Conservation (phyloP, 306 rosid genomes). For the Dalbergia cultrata region DNA sequence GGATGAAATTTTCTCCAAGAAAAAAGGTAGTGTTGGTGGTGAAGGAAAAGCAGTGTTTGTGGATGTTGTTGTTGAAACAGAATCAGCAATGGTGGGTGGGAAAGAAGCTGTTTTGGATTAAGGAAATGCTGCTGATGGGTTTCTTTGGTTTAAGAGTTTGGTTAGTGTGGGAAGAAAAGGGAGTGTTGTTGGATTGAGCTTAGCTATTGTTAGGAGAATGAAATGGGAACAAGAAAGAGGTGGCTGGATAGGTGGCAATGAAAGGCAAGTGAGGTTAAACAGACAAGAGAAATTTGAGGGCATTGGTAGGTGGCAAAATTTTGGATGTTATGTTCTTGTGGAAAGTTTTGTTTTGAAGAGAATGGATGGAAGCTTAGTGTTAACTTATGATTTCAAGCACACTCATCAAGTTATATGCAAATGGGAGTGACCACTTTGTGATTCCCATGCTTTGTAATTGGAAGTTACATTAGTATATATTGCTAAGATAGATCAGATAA, state of each 20-base stretch:
- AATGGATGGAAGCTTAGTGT: constrained; percentile 59
- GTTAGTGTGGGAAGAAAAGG: constrained; percentile 32
- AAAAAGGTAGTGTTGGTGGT: not conserved
- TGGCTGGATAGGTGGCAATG: constrained; percentile 31
- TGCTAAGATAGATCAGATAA: not conserved
- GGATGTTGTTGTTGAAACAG: constrained; percentile 54
- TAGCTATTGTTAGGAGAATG: constrained; percentile 4
- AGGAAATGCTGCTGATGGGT: not conserved
- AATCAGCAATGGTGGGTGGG: constrained; percentile 46
- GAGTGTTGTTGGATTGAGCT: constrained; percentile 54
- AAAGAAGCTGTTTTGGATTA: constrained; percentile 41
- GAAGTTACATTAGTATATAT: not conserved
- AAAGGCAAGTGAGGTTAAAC: not conserved
- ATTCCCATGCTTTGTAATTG: not conserved
- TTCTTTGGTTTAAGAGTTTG: constrained; percentile 58
- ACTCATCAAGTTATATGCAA: constrained; percentile 56
- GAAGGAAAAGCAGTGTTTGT: constrained; percentile 31
- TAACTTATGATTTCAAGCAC: constrained; percentile 61
- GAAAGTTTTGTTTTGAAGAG: constrained; percentile 65
- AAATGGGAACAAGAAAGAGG: constrained; percentile 33
- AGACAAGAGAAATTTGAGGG: constrained; percentile 28
- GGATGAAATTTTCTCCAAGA: constrained; percentile 52
- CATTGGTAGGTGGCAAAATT: constrained; percentile 46
- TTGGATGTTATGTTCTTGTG: constrained; percentile 54
- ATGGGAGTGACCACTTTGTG: constrained; percentile 53